Percentiles rank a stretch among this genome's conserved stretches.
phyloP scores from a whole-genome alignment of 2,329 filamentous ascomycete genomes.

The Fusarium tuaranense region DNA sequence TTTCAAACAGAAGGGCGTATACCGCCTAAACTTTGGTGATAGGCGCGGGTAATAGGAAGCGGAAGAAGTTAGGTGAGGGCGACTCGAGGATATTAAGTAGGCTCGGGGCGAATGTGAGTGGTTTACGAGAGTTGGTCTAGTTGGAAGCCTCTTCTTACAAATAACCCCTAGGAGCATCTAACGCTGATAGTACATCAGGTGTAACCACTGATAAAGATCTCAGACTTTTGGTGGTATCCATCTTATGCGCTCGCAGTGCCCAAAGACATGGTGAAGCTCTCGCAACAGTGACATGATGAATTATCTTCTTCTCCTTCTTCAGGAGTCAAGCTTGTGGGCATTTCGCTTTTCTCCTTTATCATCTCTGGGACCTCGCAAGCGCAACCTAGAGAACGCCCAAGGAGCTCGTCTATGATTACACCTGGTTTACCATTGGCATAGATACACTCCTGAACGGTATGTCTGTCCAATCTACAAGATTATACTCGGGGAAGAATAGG shows the following conservation, averaged over 20 bases:
- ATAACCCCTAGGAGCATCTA: not conserved
- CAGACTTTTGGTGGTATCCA: not conserved
- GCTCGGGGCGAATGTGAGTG: not conserved
- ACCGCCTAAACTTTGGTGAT: not conserved
- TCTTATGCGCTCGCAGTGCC: not conserved
- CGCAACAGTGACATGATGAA: no score
- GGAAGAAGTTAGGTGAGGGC: no score
- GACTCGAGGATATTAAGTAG: not conserved
- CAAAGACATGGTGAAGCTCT: not conserved
- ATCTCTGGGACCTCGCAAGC: no score
- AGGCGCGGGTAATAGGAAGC: not conserved
- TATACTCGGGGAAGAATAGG: no score
- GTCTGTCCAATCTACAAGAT: no score
- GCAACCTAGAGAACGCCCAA: no score
- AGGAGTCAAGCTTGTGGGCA: no score
- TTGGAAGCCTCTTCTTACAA: not conserved
- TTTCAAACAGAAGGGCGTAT: not conserved
- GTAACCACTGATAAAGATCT: not conserved
- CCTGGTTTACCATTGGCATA: no score
- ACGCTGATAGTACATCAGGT: not conserved
- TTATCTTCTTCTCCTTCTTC: no score
- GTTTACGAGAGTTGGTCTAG: not conserved
- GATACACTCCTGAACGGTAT: no score
- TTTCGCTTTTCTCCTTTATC: no score
- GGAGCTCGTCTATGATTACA: no score